These are phyloP conservation scores for Phytophthora boehmeriae DNA, from an alignment of 352 stramenopile species.

Conservation along the genomic window DNA sequence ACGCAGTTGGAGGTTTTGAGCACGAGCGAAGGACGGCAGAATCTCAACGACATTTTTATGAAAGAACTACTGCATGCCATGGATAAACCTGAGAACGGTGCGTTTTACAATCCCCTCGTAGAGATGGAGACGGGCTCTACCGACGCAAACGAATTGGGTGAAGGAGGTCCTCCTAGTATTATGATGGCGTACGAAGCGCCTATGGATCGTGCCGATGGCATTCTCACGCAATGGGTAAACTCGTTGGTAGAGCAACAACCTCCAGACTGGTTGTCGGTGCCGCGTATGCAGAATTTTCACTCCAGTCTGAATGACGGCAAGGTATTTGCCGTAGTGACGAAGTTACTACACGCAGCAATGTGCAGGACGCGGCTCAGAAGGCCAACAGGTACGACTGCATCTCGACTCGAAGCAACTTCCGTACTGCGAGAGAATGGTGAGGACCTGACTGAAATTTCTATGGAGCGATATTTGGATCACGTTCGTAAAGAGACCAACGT, in stretches of 20 bases:
- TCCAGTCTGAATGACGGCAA: constrained; percentile 69
- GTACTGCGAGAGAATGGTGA: constrained; percentile 79
- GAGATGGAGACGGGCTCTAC: constrained; percentile 37
- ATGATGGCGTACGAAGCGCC: constrained; percentile 51
- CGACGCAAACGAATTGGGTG: constrained; percentile 1
- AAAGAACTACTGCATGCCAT: constrained; percentile 66
- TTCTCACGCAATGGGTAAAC: constrained; percentile 83
- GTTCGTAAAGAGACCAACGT: constrained; percentile 52
- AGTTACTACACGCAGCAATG: constrained; percentile 72
- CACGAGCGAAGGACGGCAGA: constrained; percentile 69
- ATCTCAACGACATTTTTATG: constrained; percentile 64
- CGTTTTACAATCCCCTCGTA: constrained; percentile 71
- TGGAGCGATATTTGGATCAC: constrained; percentile 77
- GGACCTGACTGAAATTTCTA: constrained; percentile 77
- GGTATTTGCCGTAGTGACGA: constrained; percentile 59
- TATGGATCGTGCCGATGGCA: constrained; percentile 67
- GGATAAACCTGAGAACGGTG: constrained; percentile 64
- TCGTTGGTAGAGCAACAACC: constrained; percentile 50
- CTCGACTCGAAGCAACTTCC: constrained; percentile 61
- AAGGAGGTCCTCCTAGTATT: constrained; percentile 19
- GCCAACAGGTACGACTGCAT: constrained; percentile 24
- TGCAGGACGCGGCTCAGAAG: constrained; percentile 47
- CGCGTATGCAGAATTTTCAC: constrained; percentile 71
- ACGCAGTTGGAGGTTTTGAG: constrained; percentile 61
- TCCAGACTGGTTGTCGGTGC: constrained; percentile 52